Conservation (phyloP, 2,329 filamentous ascomycete genomes). For the Epichloe sibirici region DNA sequence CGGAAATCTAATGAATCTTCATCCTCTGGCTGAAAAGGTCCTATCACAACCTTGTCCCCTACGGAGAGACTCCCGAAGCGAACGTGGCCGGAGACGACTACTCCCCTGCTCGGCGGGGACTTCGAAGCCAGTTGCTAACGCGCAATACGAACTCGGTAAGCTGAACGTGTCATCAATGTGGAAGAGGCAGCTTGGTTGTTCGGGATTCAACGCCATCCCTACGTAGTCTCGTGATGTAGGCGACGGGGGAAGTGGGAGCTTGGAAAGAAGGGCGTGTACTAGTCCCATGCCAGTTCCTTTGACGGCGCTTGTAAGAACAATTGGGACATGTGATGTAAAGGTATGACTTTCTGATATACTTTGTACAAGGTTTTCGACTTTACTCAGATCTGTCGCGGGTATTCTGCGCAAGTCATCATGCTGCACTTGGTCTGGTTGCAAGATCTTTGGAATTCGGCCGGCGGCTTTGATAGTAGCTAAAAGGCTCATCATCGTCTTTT, state of each 20-base stretch:
- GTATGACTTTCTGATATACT: conserved; percentile 32
- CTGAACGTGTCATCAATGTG: conserved; percentile 87
- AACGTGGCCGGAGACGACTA: conserved; percentile 76
- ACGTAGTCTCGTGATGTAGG: conserved; percentile 42
- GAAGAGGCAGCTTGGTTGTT: conserved; percentile 57
- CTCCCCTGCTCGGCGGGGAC: conserved; percentile 37
- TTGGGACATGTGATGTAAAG: conserved; percentile 53
- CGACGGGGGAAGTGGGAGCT: conserved; percentile 52
- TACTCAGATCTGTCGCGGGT: conserved; percentile 40
- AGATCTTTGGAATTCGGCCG: conserved; percentile 60
- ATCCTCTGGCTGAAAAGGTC: conserved; percentile 57
- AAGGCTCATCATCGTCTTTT: conserved; percentile 58
- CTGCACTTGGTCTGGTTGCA: conserved; percentile 44
- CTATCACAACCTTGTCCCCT: conserved; percentile 66
- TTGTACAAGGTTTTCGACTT: conserved; percentile 44
- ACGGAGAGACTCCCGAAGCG: conserved; percentile 67
- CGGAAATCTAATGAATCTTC: conserved; percentile 26
- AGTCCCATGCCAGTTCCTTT: conserved; percentile 72
- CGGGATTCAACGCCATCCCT: conserved; percentile 43
- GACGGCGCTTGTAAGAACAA: conserved; percentile 77
- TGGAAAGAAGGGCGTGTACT: conserved; percentile 68
- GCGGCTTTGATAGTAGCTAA: conserved; percentile 66
- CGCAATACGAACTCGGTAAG: conserved; percentile 47
- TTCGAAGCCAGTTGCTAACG: conserved; percentile 9
- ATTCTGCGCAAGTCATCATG: conserved; percentile 44